These are phyloP conservation scores for Penicillium polonicum DNA, from an alignment of 2,329 filamentous ascomycete species.

Conservation along the genomic window DNA sequence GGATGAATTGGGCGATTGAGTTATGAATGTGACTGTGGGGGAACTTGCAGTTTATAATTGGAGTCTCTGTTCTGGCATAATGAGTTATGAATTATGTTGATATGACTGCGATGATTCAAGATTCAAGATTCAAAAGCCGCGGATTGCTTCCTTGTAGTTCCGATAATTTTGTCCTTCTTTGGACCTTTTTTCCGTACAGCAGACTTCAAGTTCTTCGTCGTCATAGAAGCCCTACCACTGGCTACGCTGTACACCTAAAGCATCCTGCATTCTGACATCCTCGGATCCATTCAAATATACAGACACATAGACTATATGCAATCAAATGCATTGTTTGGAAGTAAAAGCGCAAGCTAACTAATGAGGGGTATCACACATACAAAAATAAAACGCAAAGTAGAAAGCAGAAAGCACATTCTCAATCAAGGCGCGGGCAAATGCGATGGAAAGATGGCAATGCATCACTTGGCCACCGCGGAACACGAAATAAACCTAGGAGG, in stretches of 20 bases:
- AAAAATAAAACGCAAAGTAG: neutral
- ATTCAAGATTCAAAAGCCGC: conserved; percentile 13
- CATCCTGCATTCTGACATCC: neutral
- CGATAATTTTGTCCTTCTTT: neutral
- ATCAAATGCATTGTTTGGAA: neutral
- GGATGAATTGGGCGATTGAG: conserved; percentile 24
- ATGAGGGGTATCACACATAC: conserved; percentile 1
- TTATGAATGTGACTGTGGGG: neutral
- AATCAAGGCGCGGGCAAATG: neutral
- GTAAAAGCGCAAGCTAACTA: neutral
- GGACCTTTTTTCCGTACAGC: neutral
- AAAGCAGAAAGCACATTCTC: neutral
- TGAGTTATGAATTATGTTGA: conserved; percentile 24
- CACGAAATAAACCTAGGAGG: neutral
- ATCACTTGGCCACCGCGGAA: neutral
- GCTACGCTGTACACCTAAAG: neutral
- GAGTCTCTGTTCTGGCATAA: conserved; percentile 9
- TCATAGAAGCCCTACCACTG: neutral
- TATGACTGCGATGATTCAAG: conserved; percentile 24
- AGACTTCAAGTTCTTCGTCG: neutral
- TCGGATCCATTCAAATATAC: neutral
- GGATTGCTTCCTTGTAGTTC: neutral
- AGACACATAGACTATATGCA: neutral
- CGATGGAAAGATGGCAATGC: neutral
- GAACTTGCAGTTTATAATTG: neutral